Evolutionary conservation across 768 basidiomycete species (phyloP), one percentile per base, ranked within the genome.

Genomic region (Lentinula edodes): DNA sequence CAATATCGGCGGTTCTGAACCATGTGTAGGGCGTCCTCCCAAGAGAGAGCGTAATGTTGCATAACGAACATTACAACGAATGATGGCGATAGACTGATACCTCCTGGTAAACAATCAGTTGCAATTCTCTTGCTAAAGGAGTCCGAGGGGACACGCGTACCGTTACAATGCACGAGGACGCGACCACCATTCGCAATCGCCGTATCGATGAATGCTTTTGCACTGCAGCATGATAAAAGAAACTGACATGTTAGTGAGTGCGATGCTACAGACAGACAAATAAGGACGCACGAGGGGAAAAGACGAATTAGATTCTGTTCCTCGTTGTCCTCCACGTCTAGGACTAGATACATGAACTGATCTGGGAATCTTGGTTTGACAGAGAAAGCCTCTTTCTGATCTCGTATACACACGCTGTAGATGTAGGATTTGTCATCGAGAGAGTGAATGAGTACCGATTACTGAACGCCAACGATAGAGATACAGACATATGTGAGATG

Each of bases 21-120:
- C 68, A 90, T 74, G 67, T 93, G 91, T 52, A 95, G 78, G 0
- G 92, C 93, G 60, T 95, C 91, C 75, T 94, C 92, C 89, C 90
- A 94, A 42, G 86, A 86, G 34, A 93, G 74, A 34, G 85, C 83
- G 70, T 86, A 86, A 67, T 89, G 83, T 62, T 91, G 88, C 93
- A 95, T 95, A 41, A 91, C 91, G 70, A 91, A 95, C 90, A 94
- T 94, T 58, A 95, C 89, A 23, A 93, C 93, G 62, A 95, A 93
- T 0, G 92, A 83, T 0, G 93, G 93, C 2, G 91, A 93, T 10
- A 94, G 78, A 62, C 88, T 90, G 71, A 95, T 95, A 3, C 93
- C 93, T 42, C 92, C 91, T 93, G 64, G 6, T 54, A 18, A 8
- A 48, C 9, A 6, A 48, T 2, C 8, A 32, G 20, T 23, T 23